Evolutionary conservation across 495 filamentous ascomycete species (phyloP), one percentile per base, ranked within the genome.

Genomic region (Aspergillus heteromorphus): DNA sequence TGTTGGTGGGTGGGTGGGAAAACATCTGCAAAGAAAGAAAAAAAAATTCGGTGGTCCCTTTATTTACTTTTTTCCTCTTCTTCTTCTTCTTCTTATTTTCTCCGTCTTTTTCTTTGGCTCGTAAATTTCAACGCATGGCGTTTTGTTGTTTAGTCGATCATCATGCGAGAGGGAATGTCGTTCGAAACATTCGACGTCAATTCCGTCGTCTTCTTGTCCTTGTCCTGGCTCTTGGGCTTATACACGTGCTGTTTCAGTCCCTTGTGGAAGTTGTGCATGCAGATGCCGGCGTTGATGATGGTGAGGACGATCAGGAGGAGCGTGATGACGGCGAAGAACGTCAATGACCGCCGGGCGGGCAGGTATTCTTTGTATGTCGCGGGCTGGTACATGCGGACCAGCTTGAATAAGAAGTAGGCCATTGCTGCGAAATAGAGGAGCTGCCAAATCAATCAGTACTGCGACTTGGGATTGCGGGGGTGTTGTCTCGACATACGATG

Each of bases 401-500:
- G 83, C 78, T 98, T 98, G 83, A 97, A 98, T 65, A 96, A 79
- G 80, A 98, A 98, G 73, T 97, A 98, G 45, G 87, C 91, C 60
- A 97, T 79, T 34, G 83, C 92, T 48, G 84, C 91, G 64, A 96
- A 90, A 71, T 96, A 95, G 17, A 96, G 79, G 41, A 91, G 65
- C 81, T 83, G 57, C 36, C 19, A 40, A 41, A 40, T 36, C 10
- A 13, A 53, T 72, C 53, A 73, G 65, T 4, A 38, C 23, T 38
- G n/a, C 34, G n/a, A 4, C 13, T 38, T 1, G 13, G 5, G n/a
- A 4, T 38, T n/a, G 13, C 3, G 34, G 13, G 13, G 6, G 13
- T 38, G 8, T 5, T 7, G n/a, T 47, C 21, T 2, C 25, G 41
- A 75, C 80, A 67, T 72, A 83, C 76, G 61, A 97, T 93, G 60